Percentiles rank a stretch among this genome's conserved stretches.
phyloP scores from a whole-genome alignment of 352 stramenopile species.

The Pilasporangium apinafurcum region DNA sequence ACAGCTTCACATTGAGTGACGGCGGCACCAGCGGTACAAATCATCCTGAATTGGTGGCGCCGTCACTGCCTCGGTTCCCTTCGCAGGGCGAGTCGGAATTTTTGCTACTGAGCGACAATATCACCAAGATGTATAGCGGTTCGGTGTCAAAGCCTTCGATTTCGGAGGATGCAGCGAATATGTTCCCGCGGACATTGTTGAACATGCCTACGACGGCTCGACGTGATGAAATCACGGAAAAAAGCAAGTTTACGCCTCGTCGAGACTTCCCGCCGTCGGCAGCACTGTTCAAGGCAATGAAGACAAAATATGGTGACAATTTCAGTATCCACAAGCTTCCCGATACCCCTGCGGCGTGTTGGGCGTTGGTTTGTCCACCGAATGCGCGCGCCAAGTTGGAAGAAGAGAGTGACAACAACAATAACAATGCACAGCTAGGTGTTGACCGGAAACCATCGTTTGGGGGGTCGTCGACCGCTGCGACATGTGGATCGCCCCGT shows the following conservation, averaged over 20 bases:
- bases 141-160: constrained; percentile 35
- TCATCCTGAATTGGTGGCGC: constrained; percentile 10
- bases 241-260: constrained; percentile 72
- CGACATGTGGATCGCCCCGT: background rate
- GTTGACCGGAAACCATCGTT: constrained; percentile 1
- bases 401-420: constrained; percentile 12
- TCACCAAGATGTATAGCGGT: constrained; percentile 41
- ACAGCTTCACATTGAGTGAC: constrained; percentile 11
- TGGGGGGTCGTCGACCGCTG: constrained; percentile 1
- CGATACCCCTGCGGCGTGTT: constrained; percentile 65
- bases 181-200: constrained; percentile 64
- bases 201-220: constrained; percentile 45
- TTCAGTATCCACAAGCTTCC: constrained; percentile 69
- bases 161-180: constrained; percentile 63
- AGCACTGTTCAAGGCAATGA: constrained; percentile 81
- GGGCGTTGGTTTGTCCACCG: constrained; percentile 68
- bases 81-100: constrained; percentile 44
- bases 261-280: constrained; percentile 81
- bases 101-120: constrained; percentile 51
- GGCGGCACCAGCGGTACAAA: background rate
- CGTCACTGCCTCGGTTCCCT: constrained; percentile 22
- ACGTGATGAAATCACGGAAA: constrained; percentile 72
- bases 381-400: constrained; percentile 56
- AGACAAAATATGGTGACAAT: constrained; percentile 74
- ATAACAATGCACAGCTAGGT: constrained; percentile 1